Conservation (phyloP, 345 rosid genomes). For the Brassica incana region DNA sequence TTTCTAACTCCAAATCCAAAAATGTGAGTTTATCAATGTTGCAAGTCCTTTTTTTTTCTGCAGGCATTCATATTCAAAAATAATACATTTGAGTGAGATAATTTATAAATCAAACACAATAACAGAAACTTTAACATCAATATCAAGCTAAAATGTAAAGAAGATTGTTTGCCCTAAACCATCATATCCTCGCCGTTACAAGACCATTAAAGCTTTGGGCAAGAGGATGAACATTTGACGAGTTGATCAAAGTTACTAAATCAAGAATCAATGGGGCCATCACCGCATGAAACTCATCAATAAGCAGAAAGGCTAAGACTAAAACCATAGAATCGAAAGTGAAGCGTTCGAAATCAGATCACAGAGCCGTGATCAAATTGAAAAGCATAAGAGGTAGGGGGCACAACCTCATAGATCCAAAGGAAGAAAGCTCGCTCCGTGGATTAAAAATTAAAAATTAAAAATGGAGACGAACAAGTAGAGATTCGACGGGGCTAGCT, state of each 20-base stretch:
- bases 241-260: neutral
- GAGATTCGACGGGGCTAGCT: constrained; percentile 1
- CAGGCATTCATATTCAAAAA: constrained; percentile 13
- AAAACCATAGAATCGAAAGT: neutral
- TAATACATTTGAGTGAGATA: neutral
- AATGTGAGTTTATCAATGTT: neutral
- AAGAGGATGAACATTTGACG: neutral
- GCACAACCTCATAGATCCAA: constrained; percentile 20
- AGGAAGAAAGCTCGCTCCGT: neutral
- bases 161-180: neutral
- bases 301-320: neutral
- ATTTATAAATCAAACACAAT: neutral
- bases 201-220: neutral
- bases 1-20: constrained; percentile 11
- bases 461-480: neutral
- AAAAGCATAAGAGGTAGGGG: neutral
- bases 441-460: neutral
- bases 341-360: constrained; percentile 16
- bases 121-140: neutral
- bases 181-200: neutral
- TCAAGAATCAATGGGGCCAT: neutral
- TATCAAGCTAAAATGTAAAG: constrained; percentile 9
- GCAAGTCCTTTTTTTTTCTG: constrained; percentile 13
- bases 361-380: neutral
- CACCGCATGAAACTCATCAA: neutral